Evolutionary conservation across 2,329 filamentous ascomycete species (phyloP), one percentile per base, ranked within the genome.

Genomic region (Endothia cerciana): DNA sequence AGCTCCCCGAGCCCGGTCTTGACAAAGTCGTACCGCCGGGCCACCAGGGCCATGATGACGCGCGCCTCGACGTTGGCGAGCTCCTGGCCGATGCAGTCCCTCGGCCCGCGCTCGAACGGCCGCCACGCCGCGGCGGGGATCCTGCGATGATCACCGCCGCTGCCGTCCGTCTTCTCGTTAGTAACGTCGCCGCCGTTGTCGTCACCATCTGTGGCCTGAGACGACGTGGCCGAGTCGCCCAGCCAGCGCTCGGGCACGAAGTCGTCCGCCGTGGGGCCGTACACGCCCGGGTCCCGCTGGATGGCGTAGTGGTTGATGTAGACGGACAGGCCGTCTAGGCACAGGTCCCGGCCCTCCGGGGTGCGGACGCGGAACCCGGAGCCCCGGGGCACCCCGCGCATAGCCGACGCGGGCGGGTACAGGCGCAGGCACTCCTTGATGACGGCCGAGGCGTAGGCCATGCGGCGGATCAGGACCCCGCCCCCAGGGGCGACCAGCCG

Each of bases 41-140:
- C 72, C 8, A 74, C 69, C 2, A 70, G 66, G n/a, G 74, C 73
- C 15, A 77, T 63, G 25, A 77, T 74, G 13, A 76, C 71, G 1
- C 74, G 69, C 1, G 72, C 70, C 64, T 77, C 75, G 38, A 76
- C 69, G 22, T 73, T 82, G 0, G 83, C 85, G 30, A 88, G 74
- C 65, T 84, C 81, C 71, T 85, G 81, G 0, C 84, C 85, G 43
- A 87, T 81, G 69, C 84, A 87, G 57, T 81, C 83, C 11, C 85
- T 72, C 4, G 80, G 80, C 0, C 84, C 84, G 33, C 81, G 77
- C 69, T 83, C 82, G 69, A 87, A 87, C 0, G 83, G 78, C 25
- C 84, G 75, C 79, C 80, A 87, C 1, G 84, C 83, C 43, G 78
- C 77, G 2, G 72, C 65, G 11, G 74, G 73, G 17, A 71, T 72